Conservation (phyloP, 73 alveolate species). For the Uronychia setigera region DNA sequence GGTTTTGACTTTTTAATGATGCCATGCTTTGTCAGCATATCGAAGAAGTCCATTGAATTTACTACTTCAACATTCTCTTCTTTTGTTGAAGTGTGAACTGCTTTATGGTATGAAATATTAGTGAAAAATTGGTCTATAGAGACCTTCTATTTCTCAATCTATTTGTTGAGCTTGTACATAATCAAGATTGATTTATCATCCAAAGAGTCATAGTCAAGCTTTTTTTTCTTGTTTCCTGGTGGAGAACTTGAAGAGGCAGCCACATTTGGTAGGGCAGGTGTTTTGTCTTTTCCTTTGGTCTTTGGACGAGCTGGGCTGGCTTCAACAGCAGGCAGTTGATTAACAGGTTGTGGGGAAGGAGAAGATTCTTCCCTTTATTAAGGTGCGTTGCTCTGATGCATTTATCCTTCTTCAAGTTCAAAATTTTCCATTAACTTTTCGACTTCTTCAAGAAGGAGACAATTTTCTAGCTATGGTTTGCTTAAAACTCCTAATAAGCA, state of each 20-base stretch:
- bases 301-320: not conserved
- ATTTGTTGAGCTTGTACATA: not conserved
- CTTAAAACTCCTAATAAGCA: not conserved
- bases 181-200: not conserved
- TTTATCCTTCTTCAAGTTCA: not conserved
- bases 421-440: not conserved
- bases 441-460: not conserved
- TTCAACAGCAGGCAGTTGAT: too few species aligned
- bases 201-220: not conserved
- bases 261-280: too few species aligned
- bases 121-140: not conserved
- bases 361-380: too few species aligned
- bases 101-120: not conserved
- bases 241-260: too few species aligned
- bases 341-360: too few species aligned
- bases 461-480: not conserved
- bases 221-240: not conserved
- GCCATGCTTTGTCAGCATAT: not conserved
- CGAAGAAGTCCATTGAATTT: not conserved
- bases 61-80: not conserved
- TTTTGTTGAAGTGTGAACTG: not conserved
- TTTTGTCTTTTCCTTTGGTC: not conserved
- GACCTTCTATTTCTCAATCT: not conserved
- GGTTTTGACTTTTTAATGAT: not conserved
- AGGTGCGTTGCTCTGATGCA: too few species aligned